Conservation (phyloP, 2,329 filamentous ascomycete genomes). For the Pseudogymnoascus sp. region DNA sequence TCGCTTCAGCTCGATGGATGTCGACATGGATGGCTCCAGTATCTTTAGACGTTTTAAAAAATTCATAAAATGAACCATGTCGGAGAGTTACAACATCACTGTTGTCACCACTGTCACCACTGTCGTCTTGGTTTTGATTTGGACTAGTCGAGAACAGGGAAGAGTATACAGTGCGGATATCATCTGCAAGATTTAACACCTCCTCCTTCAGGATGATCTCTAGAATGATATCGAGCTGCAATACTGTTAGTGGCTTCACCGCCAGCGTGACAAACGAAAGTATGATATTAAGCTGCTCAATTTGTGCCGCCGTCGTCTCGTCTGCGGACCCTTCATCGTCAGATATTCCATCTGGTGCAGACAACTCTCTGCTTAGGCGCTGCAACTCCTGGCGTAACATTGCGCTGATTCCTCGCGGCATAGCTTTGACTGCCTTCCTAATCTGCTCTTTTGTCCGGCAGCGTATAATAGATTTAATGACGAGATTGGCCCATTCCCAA, state of each 20-base stretch:
- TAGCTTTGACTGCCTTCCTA: neutral
- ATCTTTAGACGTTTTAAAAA: neutral
- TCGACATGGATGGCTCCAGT: neutral
- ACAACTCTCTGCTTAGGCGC: neutral
- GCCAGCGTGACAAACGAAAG: neutral
- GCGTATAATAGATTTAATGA: neutral
- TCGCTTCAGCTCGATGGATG: neutral
- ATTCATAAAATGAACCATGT: neutral
- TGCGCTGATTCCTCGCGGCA: neutral
- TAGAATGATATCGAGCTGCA: neutral
- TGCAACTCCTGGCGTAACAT: neutral
- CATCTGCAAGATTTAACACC: neutral
- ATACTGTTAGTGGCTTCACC: neutral
- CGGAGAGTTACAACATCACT: neutral
- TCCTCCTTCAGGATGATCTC: neutral
- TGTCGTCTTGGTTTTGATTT: neutral
- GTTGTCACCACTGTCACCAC: neutral
- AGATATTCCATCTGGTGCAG: neutral
- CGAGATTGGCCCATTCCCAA: conserved; percentile 6
- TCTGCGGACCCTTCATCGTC: neutral
- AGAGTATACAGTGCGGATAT: neutral
- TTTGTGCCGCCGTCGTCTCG: neutral
- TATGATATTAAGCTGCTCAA: neutral
- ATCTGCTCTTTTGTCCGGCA: neutral
- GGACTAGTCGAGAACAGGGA: neutral